Percentiles rank a stretch among this genome's conserved stretches.
Evolutionary conservation across 441 rosid genomes (phyloP).

Genomic region (Gossypium lobatum): DNA sequence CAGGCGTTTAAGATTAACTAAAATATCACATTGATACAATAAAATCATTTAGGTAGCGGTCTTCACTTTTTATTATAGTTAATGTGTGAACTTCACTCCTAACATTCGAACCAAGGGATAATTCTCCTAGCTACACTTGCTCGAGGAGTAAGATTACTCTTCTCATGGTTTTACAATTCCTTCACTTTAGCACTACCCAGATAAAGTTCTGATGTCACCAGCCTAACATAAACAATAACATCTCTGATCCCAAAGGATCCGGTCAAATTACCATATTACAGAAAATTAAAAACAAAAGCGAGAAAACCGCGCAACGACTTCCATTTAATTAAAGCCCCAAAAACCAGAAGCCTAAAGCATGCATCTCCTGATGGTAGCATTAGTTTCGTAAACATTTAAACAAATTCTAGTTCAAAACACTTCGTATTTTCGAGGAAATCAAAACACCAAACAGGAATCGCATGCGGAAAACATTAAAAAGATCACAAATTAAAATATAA

Average conservation of each 20-base stretch:
- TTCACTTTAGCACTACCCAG: not conserved
- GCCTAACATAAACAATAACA: not conserved
- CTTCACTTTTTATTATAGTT: not conserved
- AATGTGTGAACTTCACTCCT: not conserved
- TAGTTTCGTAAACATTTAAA: not conserved
- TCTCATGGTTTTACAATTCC: not conserved
- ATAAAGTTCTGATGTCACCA: not conserved
- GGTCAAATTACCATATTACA: not conserved
- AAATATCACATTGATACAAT: not conserved
- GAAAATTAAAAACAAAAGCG: not conserved
- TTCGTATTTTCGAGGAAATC: conserved; percentile 6
- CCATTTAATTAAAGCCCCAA: not conserved
- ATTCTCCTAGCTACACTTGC: not conserved
- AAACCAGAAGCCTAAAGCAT: not conserved
- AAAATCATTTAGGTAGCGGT: not conserved
- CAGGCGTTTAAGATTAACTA: not conserved
- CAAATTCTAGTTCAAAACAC: conserved; percentile 1
- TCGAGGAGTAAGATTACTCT: not conserved
- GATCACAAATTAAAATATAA: not conserved
- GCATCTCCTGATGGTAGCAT: not conserved
- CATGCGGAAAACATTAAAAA: not conserved
- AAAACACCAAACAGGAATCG: not conserved
- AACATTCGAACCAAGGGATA: not conserved
- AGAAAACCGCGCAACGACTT: not conserved
- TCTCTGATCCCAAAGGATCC: not conserved